These are phyloP conservation scores for Globisporangium echinulatum DNA, from an alignment of 352 stramenopile genomes.

Conservation along the genomic window DNA sequence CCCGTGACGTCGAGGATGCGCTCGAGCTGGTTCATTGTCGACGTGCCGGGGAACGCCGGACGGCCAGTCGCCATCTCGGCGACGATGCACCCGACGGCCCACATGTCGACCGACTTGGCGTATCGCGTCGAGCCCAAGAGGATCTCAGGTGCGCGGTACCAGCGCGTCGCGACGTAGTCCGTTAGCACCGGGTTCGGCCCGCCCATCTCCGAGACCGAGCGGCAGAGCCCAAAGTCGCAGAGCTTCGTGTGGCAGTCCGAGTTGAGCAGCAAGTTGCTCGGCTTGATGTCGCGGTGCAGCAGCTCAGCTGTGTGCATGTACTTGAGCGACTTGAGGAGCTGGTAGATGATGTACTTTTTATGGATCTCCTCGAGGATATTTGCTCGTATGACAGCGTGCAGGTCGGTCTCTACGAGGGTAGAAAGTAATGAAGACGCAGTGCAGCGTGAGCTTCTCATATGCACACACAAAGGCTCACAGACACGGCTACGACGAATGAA, in stretches of 20 bases:
- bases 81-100: slow-evolving; percentile 91
- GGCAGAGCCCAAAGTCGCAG: slow-evolving; percentile 95
- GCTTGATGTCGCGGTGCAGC: slow-evolving; percentile 96
- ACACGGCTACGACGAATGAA: background rate
- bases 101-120: slow-evolving; percentile 92
- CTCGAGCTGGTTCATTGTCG: slow-evolving; percentile 96
- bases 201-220: slow-evolving; percentile 84
- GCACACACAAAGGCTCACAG: too few species aligned
- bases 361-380: slow-evolving; percentile 95
- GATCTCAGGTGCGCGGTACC: slow-evolving; percentile 95
- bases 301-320: slow-evolving; percentile 95
- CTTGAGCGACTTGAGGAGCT: slow-evolving; percentile 94
- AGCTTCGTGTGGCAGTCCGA: slow-evolving; percentile 93
- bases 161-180: slow-evolving; percentile 95
- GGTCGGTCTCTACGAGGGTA: slow-evolving; percentile 83
- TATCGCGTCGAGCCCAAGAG: slow-evolving; percentile 92
- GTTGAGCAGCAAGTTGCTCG: slow-evolving; percentile 95
- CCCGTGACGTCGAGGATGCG: slow-evolving; percentile 94
- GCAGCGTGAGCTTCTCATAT: too few species aligned
- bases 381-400: slow-evolving; percentile 93
- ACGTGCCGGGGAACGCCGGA: slow-evolving; percentile 92
- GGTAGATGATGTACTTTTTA: slow-evolving; percentile 97
- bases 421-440: background rate
- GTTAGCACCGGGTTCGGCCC: slow-evolving; percentile 85
- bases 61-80: slow-evolving; percentile 91